Conservation (phyloP, 2,329 filamentous ascomycete species). For the Aspergillus neoniger region DNA sequence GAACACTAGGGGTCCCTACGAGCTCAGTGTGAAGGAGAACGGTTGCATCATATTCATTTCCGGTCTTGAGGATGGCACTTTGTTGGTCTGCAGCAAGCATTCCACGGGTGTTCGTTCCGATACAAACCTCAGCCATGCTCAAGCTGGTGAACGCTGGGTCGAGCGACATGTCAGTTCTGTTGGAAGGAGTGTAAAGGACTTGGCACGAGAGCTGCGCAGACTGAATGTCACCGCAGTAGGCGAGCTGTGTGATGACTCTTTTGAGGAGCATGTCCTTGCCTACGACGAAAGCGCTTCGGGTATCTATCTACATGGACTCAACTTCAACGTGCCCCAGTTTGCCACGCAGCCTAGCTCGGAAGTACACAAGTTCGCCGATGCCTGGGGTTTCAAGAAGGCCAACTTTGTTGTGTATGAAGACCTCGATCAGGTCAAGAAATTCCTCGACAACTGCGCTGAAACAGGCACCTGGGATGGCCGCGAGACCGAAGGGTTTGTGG, state of each 20-base stretch:
- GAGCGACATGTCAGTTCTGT: constrained; percentile 75
- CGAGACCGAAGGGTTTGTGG: constrained; percentile 95
- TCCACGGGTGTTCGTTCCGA: constrained; percentile 82
- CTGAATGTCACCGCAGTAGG: constrained; percentile 94
- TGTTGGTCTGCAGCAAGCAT: constrained; percentile 98
- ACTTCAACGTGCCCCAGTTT: constrained; percentile 91
- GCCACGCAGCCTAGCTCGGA: constrained; percentile 77
- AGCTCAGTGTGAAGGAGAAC: constrained; percentile 96
- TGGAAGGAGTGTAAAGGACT: constrained; percentile 75
- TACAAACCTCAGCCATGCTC: constrained; percentile 74
- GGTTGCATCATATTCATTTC: constrained; percentile 99
- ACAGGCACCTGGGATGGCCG: constrained; percentile 87
- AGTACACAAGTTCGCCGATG: constrained; percentile 86
- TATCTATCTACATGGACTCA: constrained; percentile 93
- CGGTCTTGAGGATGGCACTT: constrained; percentile 81
- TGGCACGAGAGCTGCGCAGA: constrained; percentile 71
- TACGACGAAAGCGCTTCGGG: constrained; percentile 82
- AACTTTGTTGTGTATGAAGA: constrained; percentile 77
- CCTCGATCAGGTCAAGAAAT: constrained; percentile 70
- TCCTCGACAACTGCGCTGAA: constrained; percentile 82
- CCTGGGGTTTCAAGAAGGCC: constrained; percentile 92
- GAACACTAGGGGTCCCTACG: constrained; percentile 83
- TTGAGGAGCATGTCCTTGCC: constrained; percentile 94
- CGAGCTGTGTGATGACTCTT: constrained; percentile 92
- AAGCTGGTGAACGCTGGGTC: constrained; percentile 78